Evolutionary conservation across 768 basidiomycete genomes (phyloP).

Genomic region (Vararia minispora): DNA sequence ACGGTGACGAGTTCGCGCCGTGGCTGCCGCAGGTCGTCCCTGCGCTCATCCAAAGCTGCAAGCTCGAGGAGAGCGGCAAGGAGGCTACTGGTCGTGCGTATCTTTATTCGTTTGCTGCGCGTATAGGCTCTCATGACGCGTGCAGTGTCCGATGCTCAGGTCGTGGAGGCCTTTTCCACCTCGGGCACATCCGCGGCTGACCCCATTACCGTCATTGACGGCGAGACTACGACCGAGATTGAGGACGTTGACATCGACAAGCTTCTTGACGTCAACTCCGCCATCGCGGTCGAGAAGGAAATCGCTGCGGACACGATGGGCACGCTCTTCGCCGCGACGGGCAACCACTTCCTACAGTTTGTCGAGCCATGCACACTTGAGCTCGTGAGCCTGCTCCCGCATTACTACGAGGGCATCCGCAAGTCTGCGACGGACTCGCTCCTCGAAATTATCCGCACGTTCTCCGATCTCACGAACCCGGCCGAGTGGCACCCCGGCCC

Average conservation of each 20-base stretch:
- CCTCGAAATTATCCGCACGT: constrained; percentile 80
- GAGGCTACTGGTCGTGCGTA: constrained; percentile 20
- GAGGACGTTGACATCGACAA: constrained; percentile 78
- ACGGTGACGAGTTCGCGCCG: constrained; percentile 84
- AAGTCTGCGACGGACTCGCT: constrained; percentile 86
- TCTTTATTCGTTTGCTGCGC: neutral
- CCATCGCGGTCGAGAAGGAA: constrained; percentile 98
- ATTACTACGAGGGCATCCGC: constrained; percentile 97
- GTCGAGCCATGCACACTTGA: constrained; percentile 75
- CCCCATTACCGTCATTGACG: constrained; percentile 55
- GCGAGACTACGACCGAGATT: constrained; percentile 42
- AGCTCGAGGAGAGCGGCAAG: constrained; percentile 75
- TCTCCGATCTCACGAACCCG: constrained; percentile 80
- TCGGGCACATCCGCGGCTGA: constrained; percentile 65
- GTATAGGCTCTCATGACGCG: neutral
- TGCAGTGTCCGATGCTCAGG: constrained; percentile 42
- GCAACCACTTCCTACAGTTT: constrained; percentile 80
- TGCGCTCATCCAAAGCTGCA: constrained; percentile 69
- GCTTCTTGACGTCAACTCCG: constrained; percentile 86
- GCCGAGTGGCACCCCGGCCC: constrained; percentile 74
- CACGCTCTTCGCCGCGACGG: constrained; percentile 75
- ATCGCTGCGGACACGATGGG: constrained; percentile 96
- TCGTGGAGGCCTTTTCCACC: constrained; percentile 50
- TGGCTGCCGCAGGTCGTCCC: constrained; percentile 85
- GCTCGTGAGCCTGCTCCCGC: constrained; percentile 67